Base-by-base conservation (phyloP, 257 asterid genomes). In the Solanum lycopersicoides region DNA sequence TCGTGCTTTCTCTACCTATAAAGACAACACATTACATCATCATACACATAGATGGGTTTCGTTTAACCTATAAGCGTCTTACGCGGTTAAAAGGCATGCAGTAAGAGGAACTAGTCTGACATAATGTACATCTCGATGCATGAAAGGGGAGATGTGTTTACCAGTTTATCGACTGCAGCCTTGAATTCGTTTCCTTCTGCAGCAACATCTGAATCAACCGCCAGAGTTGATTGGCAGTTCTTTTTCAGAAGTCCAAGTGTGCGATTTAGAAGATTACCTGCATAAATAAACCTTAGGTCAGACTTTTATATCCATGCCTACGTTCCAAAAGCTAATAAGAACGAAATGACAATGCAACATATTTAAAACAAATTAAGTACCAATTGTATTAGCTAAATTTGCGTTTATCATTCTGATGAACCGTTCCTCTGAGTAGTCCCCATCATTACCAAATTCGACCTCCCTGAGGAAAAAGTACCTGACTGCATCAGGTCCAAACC, bases 181-280 rank as follows among this genome's bases (percentile, higher is more conserved):
- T 91, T 93, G 89, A 94, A 91, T 59, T 89, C 35, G 87, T 89
- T 92, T 90, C 98, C 98, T 89, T 95, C 96, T 28, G 98, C 98
- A 6, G 99, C 98, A 91, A 89, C 87, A 87, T 89, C 85, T 88
- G 99, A 95, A 93, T 95, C 99, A 72, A 93, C 88, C 2, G 91
- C 83, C 89, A 97, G 89, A 47, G 94, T 92, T 68, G 99, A 97
- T 87, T 93, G 93, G 74, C 99, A 95, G 71, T 95, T 95, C 92
- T 97, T 97, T 88, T 93, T 92, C 92, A 95, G 88, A 83, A 97
- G 98, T 74, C 99, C 99, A 85, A 97, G 98, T 23, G 99, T 95
- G 45, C 99, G 99, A 85, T 96, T 97, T 68, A 97, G 98, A 91
- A 97, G 99, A 94, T 97, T 97, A 80, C 99, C 99, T 97, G 92